These are phyloP conservation scores for Colletotrichum tropicicola DNA, from an alignment of 2,329 filamentous ascomycete genomes.

Conservation along the genomic window DNA sequence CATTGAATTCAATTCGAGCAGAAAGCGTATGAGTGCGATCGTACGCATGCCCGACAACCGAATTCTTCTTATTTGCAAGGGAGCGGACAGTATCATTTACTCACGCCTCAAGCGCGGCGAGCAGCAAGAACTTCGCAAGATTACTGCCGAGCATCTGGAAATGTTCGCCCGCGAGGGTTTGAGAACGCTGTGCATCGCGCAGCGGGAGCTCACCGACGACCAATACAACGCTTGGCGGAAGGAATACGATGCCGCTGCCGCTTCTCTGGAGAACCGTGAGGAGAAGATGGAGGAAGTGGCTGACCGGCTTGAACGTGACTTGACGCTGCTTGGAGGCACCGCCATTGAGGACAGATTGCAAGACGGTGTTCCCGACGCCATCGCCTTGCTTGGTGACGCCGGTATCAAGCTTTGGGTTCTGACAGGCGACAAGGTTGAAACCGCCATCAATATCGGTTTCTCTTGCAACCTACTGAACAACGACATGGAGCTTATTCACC, in stretches of 20 bases:
- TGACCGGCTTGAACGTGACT: constrained; percentile 88
- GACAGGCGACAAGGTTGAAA: constrained; percentile 98
- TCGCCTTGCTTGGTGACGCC: constrained; percentile 87
- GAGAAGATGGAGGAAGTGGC: constrained; percentile 92
- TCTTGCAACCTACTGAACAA: constrained; percentile 98
- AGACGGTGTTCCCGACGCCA: constrained; percentile 96
- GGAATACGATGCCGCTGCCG: constrained; percentile 87
- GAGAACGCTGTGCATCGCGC: constrained; percentile 92
- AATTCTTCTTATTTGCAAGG: constrained; percentile 95
- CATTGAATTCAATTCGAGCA: constrained; percentile 95
- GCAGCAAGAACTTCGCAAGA: constrained; percentile 82
- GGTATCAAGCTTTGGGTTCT: constrained; percentile 99
- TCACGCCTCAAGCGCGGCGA: constrained; percentile 86
- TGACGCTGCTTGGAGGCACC: constrained; percentile 89
- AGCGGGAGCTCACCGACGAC: constrained; percentile 80
- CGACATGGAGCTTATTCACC: constrained; percentile 94
- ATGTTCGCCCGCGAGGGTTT: constrained; percentile 97
- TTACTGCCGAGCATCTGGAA: constrained; percentile 93
- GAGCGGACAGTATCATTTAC: constrained; percentile 97
- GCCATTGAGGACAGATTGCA: constrained; percentile 97
- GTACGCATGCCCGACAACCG: constrained; percentile 91
- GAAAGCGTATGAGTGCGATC: constrained; percentile 98
- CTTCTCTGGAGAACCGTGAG: constrained; percentile 85
- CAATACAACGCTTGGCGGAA: constrained; percentile 88
- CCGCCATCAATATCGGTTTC: constrained; percentile 99